A percentile compares a stretch with the other conserved stretches of the same genome.
Conservation (phyloP, 2,329 filamentous ascomycete genomes). For the Xylariaceae sp. region DNA sequence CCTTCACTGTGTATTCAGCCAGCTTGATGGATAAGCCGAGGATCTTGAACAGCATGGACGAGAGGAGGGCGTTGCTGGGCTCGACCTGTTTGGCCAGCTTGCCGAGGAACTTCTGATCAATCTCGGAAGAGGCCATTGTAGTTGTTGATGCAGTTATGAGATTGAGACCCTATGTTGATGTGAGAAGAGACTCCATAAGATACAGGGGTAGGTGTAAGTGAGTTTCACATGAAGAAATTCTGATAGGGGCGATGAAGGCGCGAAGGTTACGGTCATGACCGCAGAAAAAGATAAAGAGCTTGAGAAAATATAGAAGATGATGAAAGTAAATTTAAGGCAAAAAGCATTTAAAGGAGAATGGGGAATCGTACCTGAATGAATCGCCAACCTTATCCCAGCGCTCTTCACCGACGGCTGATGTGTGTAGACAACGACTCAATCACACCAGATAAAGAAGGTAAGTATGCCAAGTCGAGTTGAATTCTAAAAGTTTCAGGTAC, state of each 20-base stretch:
- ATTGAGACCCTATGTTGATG: neutral
- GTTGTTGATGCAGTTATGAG: neutral
- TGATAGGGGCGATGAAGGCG: no score
- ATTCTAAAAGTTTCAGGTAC: no score
- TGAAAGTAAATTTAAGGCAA: no score
- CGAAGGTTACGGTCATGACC: no score
- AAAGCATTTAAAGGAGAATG: no score
- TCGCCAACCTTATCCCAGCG: neutral
- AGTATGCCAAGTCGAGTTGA: no score
- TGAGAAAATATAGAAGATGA: no score
- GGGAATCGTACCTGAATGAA: constrained; percentile 8
- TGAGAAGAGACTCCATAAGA: neutral
- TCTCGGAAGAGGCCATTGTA: constrained; percentile 88
- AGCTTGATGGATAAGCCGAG: constrained; percentile 86
- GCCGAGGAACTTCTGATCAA: constrained; percentile 95
- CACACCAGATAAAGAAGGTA: neutral
- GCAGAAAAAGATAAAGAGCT: no score
- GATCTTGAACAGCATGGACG: constrained; percentile 81
- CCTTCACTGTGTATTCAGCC: constrained; percentile 74
- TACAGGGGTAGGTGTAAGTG: neutral
- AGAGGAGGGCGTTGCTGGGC: constrained; percentile 71
- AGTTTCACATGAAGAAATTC: no score
- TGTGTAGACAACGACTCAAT: neutral
- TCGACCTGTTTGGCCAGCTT: constrained; percentile 77
- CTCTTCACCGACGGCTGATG: neutral